Base-by-base conservation (phyloP, 116 monocot species). In the Posidonia oceanica region DNA sequence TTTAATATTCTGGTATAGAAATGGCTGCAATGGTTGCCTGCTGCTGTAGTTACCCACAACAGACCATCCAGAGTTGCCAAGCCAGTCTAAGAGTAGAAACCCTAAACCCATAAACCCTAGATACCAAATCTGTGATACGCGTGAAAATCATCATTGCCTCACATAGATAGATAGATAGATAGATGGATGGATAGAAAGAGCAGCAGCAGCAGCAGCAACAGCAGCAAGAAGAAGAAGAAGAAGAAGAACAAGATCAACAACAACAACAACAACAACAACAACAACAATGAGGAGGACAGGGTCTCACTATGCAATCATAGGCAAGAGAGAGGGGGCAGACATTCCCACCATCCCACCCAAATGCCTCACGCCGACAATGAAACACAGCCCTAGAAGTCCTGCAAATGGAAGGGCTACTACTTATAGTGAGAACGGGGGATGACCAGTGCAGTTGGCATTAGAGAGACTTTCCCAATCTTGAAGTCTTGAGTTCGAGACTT, bases 11-110 rank as follows among this genome's bases (percentile, higher is more conserved):
- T 29, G 29, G 29, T 17, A 36, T 18, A 66, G 22, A 6, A n/a
- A 22, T 40, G 44, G 12, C 29, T 53, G 23, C 52, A 68, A 52
- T 44, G 68, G 68, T 68, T 68, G 68, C 52, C 68, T 53, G 52
- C 51, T 18, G 29, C 29, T 29, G 5, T 21, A 17, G 59, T 60
- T n/a, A 29, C 1, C 20, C 60, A 10, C 21, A 60, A 54, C 54
- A 52, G 68, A 7, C 68, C 68, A 52, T 68, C 68, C 68, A 68
- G 12, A 20, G 53, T 69, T 22, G 2, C 60, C 29, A 29, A 29
- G 1, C 29, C 29, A 29, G 29, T 29, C 29, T 29, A 29, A 29
- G 40, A 44, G 18, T 16, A 41, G 41, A 18, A 62, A 62, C 61
- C 61, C 21, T 42, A 67, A 67, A 38, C 15, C 52, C 51, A 22